phyloP scores from a whole-genome alignment of 257 asterid genomes.

The Solanum rostratum region DNA sequence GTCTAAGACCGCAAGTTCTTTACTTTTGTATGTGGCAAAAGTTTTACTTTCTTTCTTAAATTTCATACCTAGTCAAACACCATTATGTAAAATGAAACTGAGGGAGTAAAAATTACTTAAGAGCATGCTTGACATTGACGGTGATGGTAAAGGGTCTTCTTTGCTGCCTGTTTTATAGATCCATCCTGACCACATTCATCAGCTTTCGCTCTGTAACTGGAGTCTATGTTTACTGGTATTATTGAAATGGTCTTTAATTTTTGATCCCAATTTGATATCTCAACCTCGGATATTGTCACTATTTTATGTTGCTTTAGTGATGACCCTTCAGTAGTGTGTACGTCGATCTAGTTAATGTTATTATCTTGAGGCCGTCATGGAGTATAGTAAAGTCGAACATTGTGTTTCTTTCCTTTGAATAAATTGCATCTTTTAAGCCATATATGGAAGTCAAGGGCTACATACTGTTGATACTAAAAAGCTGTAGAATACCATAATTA shows the following conservation, averaged over 20 bases:
- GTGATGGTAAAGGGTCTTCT: neutral
- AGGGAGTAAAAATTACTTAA: neutral
- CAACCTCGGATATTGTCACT: neutral
- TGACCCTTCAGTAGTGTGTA: neutral
- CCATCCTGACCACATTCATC: neutral
- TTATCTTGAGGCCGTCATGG: neutral
- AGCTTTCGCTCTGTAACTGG: neutral
- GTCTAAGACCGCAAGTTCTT: neutral
- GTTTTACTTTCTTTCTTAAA: neutral
- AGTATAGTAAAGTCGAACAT: neutral
- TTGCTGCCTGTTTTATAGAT: neutral
- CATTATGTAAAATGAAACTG: neutral
- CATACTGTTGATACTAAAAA: neutral
- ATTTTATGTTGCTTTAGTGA: neutral
- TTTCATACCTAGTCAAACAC: too few relatives aligned
- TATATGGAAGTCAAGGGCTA: neutral
- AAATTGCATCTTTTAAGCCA: neutral
- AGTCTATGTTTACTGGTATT: neutral
- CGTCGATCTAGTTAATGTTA: neutral
- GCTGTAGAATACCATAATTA: neutral
- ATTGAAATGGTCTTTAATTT: neutral
- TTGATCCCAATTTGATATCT: neutral
- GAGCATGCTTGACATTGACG: neutral
- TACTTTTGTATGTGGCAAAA: neutral
- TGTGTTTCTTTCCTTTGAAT: neutral